Evolutionary conservation across 1,284 basidiomycete genomes (phyloP).

Genomic region (Tilletia indica): DNA sequence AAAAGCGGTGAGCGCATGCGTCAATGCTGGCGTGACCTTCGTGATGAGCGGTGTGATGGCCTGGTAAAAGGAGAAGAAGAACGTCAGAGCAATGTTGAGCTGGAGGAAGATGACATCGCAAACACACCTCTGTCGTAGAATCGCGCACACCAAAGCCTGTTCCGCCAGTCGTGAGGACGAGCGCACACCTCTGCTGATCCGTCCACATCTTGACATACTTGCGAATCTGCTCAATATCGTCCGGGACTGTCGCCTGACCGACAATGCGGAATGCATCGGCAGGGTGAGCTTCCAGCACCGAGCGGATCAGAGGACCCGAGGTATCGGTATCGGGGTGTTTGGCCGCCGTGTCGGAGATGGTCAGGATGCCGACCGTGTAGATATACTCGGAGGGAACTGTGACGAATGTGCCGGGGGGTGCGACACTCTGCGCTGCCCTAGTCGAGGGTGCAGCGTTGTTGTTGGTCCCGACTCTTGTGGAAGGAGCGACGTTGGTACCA

Average conservation of each 20-base stretch:
- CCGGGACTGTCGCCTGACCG: slow-evolving; percentile 25
- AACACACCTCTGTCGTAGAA: slow-evolving; percentile 72
- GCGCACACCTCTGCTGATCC: slow-evolving; percentile 23
- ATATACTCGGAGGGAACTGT: slow-evolving; percentile 12
- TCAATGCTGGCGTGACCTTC: slow-evolving; percentile 73
- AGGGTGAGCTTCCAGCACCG: slow-evolving; percentile 19
- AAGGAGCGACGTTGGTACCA: neutral
- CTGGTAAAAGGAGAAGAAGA: slow-evolving; percentile 41
- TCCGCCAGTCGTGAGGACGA: slow-evolving; percentile 72
- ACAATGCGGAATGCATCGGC: slow-evolving; percentile 24
- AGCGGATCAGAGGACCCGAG: slow-evolving; percentile 35
- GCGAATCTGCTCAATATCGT: slow-evolving; percentile 27
- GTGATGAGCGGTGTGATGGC: slow-evolving; percentile 71
- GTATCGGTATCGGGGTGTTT: slow-evolving; percentile 28
- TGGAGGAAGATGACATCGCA: slow-evolving; percentile 1
- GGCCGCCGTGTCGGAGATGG: slow-evolving; percentile 40
- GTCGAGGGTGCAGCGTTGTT: neutral
- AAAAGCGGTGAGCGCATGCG: slow-evolving; percentile 69
- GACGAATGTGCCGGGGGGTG: neutral
- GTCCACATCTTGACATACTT: slow-evolving; percentile 23
- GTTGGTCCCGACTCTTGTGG: neutral
- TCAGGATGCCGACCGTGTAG: slow-evolving; percentile 24
- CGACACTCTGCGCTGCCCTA: neutral
- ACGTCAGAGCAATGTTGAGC: slow-evolving; percentile 20
- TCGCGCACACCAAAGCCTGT: slow-evolving; percentile 80